phyloP scores from a whole-genome alignment of 1,139 yeast species.

The Saccharomycopsis crataegensis region DNA sequence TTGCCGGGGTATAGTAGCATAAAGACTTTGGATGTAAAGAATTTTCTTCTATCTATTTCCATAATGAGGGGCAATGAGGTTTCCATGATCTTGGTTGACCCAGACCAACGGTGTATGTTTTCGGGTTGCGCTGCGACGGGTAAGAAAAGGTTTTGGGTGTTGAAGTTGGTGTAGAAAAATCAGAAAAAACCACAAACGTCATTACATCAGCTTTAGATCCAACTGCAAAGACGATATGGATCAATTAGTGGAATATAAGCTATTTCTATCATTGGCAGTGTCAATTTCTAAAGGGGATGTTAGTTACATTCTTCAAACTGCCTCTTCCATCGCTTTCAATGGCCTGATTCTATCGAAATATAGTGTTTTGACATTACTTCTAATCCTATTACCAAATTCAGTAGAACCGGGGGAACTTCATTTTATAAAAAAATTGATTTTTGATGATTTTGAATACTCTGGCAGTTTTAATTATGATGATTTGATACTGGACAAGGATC shows the following conservation, averaged over 20 bases:
- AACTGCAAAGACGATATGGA: background rate
- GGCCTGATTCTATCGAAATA: background rate
- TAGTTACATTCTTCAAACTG: background rate
- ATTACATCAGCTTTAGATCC: too few species aligned
- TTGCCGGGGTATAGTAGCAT: too few species aligned
- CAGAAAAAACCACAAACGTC: too few species aligned
- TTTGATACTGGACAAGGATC: slow-evolving; percentile 1
- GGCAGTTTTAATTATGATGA: background rate
- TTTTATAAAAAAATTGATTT: slow-evolving; percentile 9
- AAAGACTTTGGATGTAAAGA: too few species aligned
- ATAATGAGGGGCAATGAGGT: too few species aligned
- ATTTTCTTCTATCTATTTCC: too few species aligned
- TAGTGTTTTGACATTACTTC: slow-evolving; percentile 10
- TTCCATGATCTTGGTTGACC: too few species aligned
- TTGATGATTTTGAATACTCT: background rate
- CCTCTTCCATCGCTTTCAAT: background rate
- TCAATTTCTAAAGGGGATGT: slow-evolving; percentile 12
- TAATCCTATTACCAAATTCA: slow-evolving; percentile 12
- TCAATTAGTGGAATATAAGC: slow-evolving; percentile 8
- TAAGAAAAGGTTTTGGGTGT: too few species aligned
- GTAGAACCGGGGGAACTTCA: slow-evolving; percentile 11
- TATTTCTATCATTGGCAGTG: slow-evolving; percentile 8
- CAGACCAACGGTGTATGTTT: too few species aligned
- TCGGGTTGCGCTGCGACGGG: too few species aligned
- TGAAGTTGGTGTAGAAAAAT: too few species aligned